Base-by-base conservation (phyloP, 192 early-diverging fungal species). In the Lobulomyces angularis region DNA sequence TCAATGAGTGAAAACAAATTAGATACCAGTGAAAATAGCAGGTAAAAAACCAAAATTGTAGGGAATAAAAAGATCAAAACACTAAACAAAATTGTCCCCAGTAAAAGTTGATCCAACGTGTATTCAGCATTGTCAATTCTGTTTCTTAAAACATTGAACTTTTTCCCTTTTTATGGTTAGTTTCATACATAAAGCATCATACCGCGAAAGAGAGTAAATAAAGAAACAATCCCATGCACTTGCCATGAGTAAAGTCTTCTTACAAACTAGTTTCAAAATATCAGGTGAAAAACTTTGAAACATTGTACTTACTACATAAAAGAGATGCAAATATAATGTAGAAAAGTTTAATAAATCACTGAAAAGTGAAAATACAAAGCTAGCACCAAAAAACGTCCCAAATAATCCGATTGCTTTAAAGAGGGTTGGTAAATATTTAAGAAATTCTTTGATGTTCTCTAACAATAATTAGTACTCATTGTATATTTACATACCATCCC, bases 181-280 rank as follows among this genome's bases (percentile, higher is more conserved):
- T 29, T 29, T n/a, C 19, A 58, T 21, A 18, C 12, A 37, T 12
- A 24, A 41, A 53, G 46, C 40, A 51, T 35, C 47, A 50, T 74
- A 56, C 86, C 96, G 47, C 83, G 69, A 52, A 97, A 99, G 33
- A 97, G 57, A 28, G 88, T 92, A 43, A 95, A 90, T 29, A 96
- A 58, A 3, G 88, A 87, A 27, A 80, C 75, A 0, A 99, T 67
- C 4, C 78, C 81, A 0, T 70, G 66, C 26, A 92, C 59, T 48
- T 90, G 86, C 92, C 90, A 95, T 50, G 85, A 74, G 52, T 92
- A 95, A 16, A 99, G 86, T 17, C 81, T 78, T 0, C 83, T 82
- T 0, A 91, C 86, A 0, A 99, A n/a, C n/a, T n/a, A n/a, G n/a
- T n/a, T n/a, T n/a, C n/a, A n/a, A n/a, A n/a, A n/a, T n/a, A n/a